These are phyloP conservation scores for Dendrobium huoshanense DNA, from an alignment of 106 monocot genomes.

Conservation along the genomic window DNA sequence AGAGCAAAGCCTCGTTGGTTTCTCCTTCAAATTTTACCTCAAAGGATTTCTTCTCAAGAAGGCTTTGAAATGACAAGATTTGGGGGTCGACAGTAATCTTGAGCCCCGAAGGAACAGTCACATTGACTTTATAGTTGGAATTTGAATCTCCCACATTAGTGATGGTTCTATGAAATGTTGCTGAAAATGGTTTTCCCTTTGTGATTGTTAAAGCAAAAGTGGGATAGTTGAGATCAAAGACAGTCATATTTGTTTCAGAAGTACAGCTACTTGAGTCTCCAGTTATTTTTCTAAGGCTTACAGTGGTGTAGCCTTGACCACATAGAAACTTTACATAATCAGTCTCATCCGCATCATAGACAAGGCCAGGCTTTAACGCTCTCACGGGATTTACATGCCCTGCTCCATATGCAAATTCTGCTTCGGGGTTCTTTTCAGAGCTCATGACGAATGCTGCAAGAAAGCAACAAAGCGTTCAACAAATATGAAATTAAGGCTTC, in stretches of 20 bases:
- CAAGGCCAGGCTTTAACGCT: conserved; percentile 11
- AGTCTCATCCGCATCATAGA: conserved; percentile 16
- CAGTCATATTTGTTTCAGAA: conserved; percentile 1
- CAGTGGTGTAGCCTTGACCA: conserved; percentile 14
- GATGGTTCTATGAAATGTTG: conserved; percentile 9
- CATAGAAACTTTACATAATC: conserved; percentile 17
- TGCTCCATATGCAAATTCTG: conserved; percentile 23
- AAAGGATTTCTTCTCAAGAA: conserved; percentile 18
- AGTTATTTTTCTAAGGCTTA: not conserved
- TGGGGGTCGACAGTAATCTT: conserved; percentile 15
- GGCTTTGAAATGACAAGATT: conserved; percentile 9
- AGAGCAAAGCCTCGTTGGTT: not conserved
- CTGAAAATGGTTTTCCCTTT: not conserved
- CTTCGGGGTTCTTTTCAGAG: not conserved
- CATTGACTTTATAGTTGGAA: conserved; percentile 7
- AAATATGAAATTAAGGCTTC: too few species aligned
- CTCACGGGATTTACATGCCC: conserved; percentile 17
- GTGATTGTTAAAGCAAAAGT: conserved; percentile 1
- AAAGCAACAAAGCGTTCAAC: not conserved
- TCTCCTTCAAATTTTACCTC: conserved; percentile 17
- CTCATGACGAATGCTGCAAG: conserved; percentile 17
- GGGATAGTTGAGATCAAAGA: conserved; percentile 20
- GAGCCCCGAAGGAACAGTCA: not conserved
- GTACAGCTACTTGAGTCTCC: conserved; percentile 17
- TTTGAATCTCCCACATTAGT: conserved; percentile 13